Evolutionary conservation across 371 early-diverging fungal species (phyloP), one percentile per base, ranked within the genome.

Genomic region (Syncephalastrum contaminatum): DNA sequence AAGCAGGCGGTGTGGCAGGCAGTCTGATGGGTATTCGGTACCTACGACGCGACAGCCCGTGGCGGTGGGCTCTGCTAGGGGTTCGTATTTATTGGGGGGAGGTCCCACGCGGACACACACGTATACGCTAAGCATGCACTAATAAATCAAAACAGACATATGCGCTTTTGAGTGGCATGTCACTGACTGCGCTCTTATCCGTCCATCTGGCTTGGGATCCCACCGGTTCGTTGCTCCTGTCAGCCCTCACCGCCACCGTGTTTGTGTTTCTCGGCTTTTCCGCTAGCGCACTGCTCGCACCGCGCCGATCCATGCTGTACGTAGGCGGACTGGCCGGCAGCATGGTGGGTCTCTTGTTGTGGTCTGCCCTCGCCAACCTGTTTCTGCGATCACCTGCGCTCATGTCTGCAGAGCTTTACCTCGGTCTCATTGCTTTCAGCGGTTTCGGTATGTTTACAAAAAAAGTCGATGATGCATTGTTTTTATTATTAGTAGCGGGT

Each of bases 251-350:
- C 0, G 72, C 68, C 8, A 67, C 85, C 18, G 66, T 73, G n/a
- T 54, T 82, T 47, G 67, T 82, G 12, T 85, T 85, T 62, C 61
- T 70, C 12, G 73, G 72, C 22, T 80, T 85, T 52, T 68, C 80
- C 8, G 27, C 62, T 4, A 69, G 70, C 41, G 85, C 81, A n/a
- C 47, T 81, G 10, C 58, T 70, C 50, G 71, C 78, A 7, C 62
- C 66, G 36, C 70, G 78, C 21, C 72, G 84, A 8, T 70, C 63
- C 20, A 64, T 66, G 54, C 39, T 80, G 14, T 82, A 82, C 58
- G 50, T 71, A 7, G 79, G 78, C 15, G 81, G 78, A 5, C 51
- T 81, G 41, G 67, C 75, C 0, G 66, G 71, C n/a, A 72, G 70
- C 52, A 62, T 70, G 0, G 24, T 80, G 15, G 58, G 66, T 22